Evolutionary conservation across 305 asterid species (phyloP).

Genomic region (Fraxinus sp.): DNA sequence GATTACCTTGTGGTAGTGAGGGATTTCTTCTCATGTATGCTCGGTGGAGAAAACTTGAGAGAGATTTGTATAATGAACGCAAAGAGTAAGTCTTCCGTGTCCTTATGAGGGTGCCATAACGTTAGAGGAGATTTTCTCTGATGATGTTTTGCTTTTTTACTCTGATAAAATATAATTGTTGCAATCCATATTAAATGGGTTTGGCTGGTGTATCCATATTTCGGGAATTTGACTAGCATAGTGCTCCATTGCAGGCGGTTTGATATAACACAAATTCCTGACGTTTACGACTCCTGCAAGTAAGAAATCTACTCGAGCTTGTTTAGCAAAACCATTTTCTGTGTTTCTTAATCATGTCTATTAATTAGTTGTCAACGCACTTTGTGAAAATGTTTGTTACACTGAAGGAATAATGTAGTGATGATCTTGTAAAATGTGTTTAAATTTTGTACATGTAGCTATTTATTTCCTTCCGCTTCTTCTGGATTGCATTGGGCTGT

Average conservation of each 20-base stretch:
- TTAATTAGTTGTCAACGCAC: not conserved
- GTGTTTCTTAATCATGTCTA: not conserved
- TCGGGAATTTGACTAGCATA: constrained; percentile 25
- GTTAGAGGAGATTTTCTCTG: not conserved
- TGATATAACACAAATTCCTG: constrained; percentile 93
- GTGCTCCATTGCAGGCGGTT: constrained; percentile 62
- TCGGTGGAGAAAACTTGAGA: constrained; percentile 95
- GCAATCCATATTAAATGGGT: not conserved
- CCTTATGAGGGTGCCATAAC: not conserved
- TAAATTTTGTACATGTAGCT: constrained; percentile 1
- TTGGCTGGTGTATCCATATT: constrained; percentile 15
- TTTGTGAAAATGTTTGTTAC: not conserved
- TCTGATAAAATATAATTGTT: not conserved
- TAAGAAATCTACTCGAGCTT: constrained; percentile 40
- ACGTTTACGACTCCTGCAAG: constrained; percentile 98
- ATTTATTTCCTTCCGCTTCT: not conserved
- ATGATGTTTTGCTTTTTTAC: not conserved
- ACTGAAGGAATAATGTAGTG: constrained; percentile 10
- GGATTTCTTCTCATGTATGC: constrained; percentile 99
- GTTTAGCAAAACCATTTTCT: not conserved
- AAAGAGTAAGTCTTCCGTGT: constrained; percentile 57
- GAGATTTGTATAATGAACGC: constrained; percentile 88
- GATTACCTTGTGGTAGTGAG: constrained; percentile 96
- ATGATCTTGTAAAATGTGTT: constrained; percentile 13
- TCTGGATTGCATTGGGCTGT: not conserved